Evolutionary conservation across 495 filamentous ascomycete genomes (phyloP), one percentile per base, ranked within the genome.

Genomic region (Podospora pseudopauciseta): DNA sequence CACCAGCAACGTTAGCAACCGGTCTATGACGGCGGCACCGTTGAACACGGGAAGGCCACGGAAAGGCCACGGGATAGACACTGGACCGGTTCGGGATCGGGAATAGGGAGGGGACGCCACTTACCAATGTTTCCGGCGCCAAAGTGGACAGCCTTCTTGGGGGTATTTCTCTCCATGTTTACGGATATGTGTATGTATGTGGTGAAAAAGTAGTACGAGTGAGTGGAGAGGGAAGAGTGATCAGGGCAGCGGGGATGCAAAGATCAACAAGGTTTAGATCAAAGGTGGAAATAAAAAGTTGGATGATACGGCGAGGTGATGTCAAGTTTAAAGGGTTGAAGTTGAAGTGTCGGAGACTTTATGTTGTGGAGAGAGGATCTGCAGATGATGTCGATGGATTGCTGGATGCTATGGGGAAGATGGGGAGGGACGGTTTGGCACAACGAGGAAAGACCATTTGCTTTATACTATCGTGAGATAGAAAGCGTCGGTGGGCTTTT

Each of bases 121-220:
- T 28, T 72, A 76, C 83, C 89, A 78, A 97, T 97, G 85, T 97
- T 97, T 74, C 93, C 93, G 75, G 93, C 93, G 67, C 93, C 93
- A 73, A 97, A 97, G 80, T 97, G 93, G 73, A 97, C 86, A 64
- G 92, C 92, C 77, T 92, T 96, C 80, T 91, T 92, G 63, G 74
- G 64, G 23, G 60, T 60, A 55, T 67, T 70, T 66, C 68, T 65
- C 32, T 64, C 20, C 63, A 65, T 64, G 55, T 59, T 74, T 60
- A 13, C 13, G 39, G 7, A 11, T 44, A 27, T 44, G 44, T 62
- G 26, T 57, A 9, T 64, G 64, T 63, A 19, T 13, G 7, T 49
- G 55, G 9, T 49, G 53, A 59, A 20, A 20, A 26, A 4, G 7
- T 39, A 54, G 23, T 23, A 23, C 23, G 23, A 23, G 23, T 44